A percentile compares a stretch with the other conserved stretches of the same genome.
These are phyloP conservation scores for Musa balbisiana DNA, from an alignment of 202 grass and related monocot species.

Conservation along the genomic window DNA sequence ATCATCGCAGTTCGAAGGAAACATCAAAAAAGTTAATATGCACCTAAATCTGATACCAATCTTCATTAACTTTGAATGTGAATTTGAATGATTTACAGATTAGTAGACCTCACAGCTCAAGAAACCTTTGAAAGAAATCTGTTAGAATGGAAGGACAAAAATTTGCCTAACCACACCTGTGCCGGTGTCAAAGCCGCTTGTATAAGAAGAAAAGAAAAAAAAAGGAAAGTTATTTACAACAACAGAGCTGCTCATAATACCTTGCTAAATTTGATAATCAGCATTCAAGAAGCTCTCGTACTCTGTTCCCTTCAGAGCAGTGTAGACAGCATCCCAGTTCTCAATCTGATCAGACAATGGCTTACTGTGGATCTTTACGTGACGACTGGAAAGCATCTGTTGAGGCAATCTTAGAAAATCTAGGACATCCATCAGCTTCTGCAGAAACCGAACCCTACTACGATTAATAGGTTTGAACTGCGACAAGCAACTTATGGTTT, in stretches of 20 bases:
- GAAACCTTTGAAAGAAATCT: neutral
- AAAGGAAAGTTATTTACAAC: slow-evolving; percentile 11
- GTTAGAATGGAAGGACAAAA: slow-evolving; percentile 4
- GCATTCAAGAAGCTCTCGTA: slow-evolving; percentile 59
- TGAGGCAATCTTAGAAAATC: slow-evolving; percentile 80
- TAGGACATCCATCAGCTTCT: slow-evolving; percentile 77
- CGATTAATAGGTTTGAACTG: neutral
- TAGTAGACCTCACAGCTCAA: neutral
- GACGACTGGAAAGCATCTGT: slow-evolving; percentile 51
- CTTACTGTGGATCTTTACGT: slow-evolving; percentile 89
- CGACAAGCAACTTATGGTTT: neutral
- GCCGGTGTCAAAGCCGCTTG: neutral
- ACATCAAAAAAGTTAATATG: too few relatives aligned
- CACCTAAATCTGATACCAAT: neutral
- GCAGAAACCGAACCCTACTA: slow-evolving; percentile 15
- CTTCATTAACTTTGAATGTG: neutral
- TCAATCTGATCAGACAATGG: slow-evolving; percentile 58
- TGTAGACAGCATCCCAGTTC: slow-evolving; percentile 71
- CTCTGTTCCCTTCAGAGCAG: slow-evolving; percentile 53
- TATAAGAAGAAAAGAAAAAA: neutral
- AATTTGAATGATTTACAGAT: neutral
- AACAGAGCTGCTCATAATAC: neutral
- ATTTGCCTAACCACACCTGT: neutral
- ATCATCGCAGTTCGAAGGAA: too few relatives aligned
- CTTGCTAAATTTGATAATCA: slow-evolving; percentile 31